Base-by-base conservation (phyloP, 2,329 filamentous ascomycete genomes). In the Xylariaceae sp. region DNA sequence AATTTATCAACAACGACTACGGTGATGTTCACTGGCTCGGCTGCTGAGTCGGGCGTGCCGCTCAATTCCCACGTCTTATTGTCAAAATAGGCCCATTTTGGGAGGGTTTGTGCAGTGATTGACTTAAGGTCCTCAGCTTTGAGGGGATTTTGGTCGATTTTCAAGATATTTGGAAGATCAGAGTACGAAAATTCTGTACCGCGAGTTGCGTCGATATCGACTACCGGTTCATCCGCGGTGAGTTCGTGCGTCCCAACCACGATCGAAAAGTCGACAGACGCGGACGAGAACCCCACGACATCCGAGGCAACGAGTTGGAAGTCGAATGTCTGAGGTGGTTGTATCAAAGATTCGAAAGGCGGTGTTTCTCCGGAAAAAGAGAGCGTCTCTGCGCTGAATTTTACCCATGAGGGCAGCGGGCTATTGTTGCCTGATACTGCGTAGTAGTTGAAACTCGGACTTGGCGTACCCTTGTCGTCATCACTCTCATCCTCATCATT, bases 321-420 rank as follows among this genome's bases (percentile, higher is more conserved):
- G 17, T 79, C 78, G 62, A 91, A 94, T 0, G 74, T 79, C 63
- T 95, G 87, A 3, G 90, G 86, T 7, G 84, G 83, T 31, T 86
- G 80, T 34, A 83, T 71, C 10, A 87, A 74, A 28, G 82, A 83
- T 52, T 81, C 79, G 43, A 84, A 75, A 1, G 83, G 73, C 1
- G 90, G 90, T 2, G 87, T 87, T 33, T 72, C 81, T 19, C 91
- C 91, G 1, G 80, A 81, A 61, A 96, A 95, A 1, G 77, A 78
- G 38, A 96, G 72, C 0, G 70, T 75, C 2, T 66, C 66, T 1
- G 79, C 66, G 60, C 94, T 81, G 63, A 96, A 96, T n/a, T 73
- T 73, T 42, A 96, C 74, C 91, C 91, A 96, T 1, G 90, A 86
- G 17, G 91, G 91, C 34, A 96, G 73, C 34, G 91, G 90, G n/a